Base-by-base conservation (phyloP, 2,329 filamentous ascomycete genomes). In the Phialophora chinensis region DNA sequence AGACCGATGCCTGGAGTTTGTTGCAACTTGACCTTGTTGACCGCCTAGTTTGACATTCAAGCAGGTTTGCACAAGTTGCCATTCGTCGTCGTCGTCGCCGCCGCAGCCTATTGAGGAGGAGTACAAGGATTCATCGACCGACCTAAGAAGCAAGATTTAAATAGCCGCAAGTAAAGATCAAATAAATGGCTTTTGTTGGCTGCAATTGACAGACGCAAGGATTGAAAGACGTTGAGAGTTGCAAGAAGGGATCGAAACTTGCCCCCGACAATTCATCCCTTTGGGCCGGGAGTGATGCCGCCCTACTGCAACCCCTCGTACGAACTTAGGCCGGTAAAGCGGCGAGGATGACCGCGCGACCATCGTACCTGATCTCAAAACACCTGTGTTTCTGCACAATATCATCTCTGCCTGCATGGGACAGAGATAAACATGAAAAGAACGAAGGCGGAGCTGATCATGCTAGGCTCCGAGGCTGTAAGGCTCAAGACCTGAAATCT, bases 1-100 rank as follows among this genome's bases (percentile, higher is more conserved):
- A 44, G 27, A 20, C 14, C n/a, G 49, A 31, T 20, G 33, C 29
- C 29, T 55, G 29, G 29, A 55, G 29, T 31, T 29, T 35, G 53
- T 55, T 55, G 53, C 11, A 23, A 10, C 11, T n/a, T 49, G 52
- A 23, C 7, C 50, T 23, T 23, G 57, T 58, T 65, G 63, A 61
- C 63, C 52, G 63, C 63, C 58, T 58, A 58, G 29, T 38, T 23
- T 14, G 50, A 56, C 57, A n/a, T 50, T 31, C 23, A 35, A 25
- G 23, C 29, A 8, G 25, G 25, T 25, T 14, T 35, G 2, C 3
- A 7, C n/a, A 7, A 52, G 20, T 6, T 14, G 49, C 10, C 49
- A 27, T 27, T 44, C 38, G 38, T 8, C 38, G 38, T 44, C 17
- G 38, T 17, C 33, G 38, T 44, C 17, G 38, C 17, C 33, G 1